These are phyloP conservation scores for Penicilliopsis zonata DNA, from an alignment of 495 filamentous ascomycete species.

Conservation along the genomic window DNA sequence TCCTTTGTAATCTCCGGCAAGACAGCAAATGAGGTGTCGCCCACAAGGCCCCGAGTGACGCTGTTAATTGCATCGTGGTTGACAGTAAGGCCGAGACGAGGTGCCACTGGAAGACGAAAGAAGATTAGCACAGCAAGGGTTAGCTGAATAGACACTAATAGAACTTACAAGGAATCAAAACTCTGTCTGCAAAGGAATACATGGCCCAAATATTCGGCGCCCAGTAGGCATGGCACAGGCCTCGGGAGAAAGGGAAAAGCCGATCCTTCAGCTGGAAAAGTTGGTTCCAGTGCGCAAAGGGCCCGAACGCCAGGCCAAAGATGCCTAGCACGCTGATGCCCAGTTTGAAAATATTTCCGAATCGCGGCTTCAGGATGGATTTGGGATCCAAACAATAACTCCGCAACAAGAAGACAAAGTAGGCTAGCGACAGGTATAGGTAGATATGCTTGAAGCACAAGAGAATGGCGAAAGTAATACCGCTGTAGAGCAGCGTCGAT, in stretches of 20 bases:
- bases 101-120: constrained; percentile 48
- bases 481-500: constrained; percentile 65
- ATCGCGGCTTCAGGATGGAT: constrained; percentile 62
- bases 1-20: constrained; percentile 75
- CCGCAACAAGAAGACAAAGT: constrained; percentile 84
- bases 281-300: constrained; percentile 76
- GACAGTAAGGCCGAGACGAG: constrained; percentile 59
- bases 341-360: constrained; percentile 71
- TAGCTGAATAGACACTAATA: background rate
- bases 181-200: constrained; percentile 82
- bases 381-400: constrained; percentile 76
- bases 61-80: constrained; percentile 67
- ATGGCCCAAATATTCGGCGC: constrained; percentile 95
- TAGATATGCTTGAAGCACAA: constrained; percentile 98
- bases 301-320: constrained; percentile 79
- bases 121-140: background rate
- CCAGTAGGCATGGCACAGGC: constrained; percentile 96
- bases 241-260: constrained; percentile 88
- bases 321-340: constrained; percentile 57
- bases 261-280: constrained; percentile 75
- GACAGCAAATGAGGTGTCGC: constrained; percentile 90
- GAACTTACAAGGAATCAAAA: constrained; percentile 63
- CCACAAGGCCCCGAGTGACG: constrained; percentile 84
- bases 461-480: constrained; percentile 69
- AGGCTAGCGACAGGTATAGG: constrained; percentile 90